Base-by-base conservation (phyloP, 108 stramenopile genomes). In the Licmophora abbreviata region DNA sequence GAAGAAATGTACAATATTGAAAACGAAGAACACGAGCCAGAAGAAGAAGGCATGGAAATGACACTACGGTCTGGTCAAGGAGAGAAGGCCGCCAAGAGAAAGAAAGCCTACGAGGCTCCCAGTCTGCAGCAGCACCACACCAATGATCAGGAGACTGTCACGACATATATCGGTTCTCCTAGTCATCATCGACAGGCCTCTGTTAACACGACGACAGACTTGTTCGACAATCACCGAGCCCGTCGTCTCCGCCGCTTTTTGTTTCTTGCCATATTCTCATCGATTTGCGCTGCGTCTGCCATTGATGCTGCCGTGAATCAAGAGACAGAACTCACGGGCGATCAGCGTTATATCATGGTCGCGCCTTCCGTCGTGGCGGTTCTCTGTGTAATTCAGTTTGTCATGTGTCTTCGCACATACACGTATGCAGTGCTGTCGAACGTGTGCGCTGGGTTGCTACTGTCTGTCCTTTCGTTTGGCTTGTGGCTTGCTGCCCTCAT, bases 1-100 rank as follows among this genome's bases (percentile, higher is more conserved):
- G 70, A 76, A 60, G 68, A 76, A 41, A 29, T 64, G 17, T 61
- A 49, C 25, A 56, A 61, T 63, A 37, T 71, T 20, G 50, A 61
- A 14, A 41, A 51, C 37, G 63, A 64, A 2, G 14, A 48, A 28
- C 12, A 40, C 3, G 18, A 53, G 8, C 35, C 21, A 33, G 34
- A 33, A 35, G 33, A 22, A 53, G 34, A 53, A 23, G 17, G 20
- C 8, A 17, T 22, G 20, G 17, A 26, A 30, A 20, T 20, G 3
- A 18, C 38, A 40, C 18, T 4, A 1, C 18, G 34, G 10, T 35
- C 34, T 12, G 12, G 10, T 14, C 25, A 48, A 12, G 12, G 25
- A 48, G n/a, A 48, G 22, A n/a, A 6, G 24, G n/a, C 7, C 20
- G 7, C 5, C 20, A 48, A 6, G 25, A 48, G 47, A 12, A 48